A percentile compares a stretch with the other conserved stretches of the same genome.
Evolutionary conservation across 2,329 filamentous ascomycete species (phyloP).

Genomic region (Monosporascus sp.): DNA sequence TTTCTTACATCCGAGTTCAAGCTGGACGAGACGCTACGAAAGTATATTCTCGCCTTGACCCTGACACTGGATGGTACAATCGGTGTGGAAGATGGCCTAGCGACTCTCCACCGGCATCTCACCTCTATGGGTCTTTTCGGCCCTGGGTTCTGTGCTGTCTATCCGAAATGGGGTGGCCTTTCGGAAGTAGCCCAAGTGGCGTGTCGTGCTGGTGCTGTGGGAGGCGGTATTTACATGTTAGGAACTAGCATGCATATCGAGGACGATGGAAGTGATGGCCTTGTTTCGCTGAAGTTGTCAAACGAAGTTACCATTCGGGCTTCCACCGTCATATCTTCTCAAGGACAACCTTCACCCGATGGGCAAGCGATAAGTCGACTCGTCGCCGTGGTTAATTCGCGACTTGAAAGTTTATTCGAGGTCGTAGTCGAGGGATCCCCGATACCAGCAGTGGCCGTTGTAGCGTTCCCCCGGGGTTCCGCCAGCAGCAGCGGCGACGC

Average conservation of each 20-base stretch:
- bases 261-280: conserved; percentile 15
- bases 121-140: conserved; percentile 84
- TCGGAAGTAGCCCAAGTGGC: conserved; percentile 88
- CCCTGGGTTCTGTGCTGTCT: conserved; percentile 79
- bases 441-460: conserved; percentile 65
- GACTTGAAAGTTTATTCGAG: conserved; percentile 63
- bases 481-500: conserved; percentile 25
- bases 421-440: conserved; percentile 68
- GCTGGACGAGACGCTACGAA: conserved; percentile 62
- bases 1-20: conserved; percentile 61
- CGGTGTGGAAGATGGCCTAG: conserved; percentile 61
- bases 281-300: conserved; percentile 45
- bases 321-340: conserved; percentile 43
- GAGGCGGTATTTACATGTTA: conserved; percentile 85
- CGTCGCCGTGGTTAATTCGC: conserved; percentile 63
- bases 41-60: conserved; percentile 60
- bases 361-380: conserved; percentile 47
- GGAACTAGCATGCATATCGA: conserved; percentile 56
- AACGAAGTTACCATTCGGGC: conserved; percentile 54
- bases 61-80: conserved; percentile 62
- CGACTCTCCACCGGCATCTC: conserved; percentile 71
- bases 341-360: conserved; percentile 24
- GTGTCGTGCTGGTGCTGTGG: conserved; percentile 85
- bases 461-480: conserved; percentile 56
- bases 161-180: conserved; percentile 88